Conservation (phyloP, 371 early-diverging fungal species). For the Apophysomyces trapeziformis region DNA sequence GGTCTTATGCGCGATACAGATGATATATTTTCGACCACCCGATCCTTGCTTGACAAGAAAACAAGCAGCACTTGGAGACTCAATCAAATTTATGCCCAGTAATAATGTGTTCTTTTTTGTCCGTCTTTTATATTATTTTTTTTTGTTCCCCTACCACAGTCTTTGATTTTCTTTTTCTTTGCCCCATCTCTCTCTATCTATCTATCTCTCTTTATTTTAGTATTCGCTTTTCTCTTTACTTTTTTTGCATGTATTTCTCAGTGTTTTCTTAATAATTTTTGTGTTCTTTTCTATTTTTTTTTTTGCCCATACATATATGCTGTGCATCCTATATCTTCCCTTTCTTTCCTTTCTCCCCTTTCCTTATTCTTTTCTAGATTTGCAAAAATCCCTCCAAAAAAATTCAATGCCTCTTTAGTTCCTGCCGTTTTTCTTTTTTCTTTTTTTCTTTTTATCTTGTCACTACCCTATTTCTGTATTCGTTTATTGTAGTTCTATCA, state of each 20-base stretch:
- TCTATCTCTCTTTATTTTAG: constrained; percentile 2
- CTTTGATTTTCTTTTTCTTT: neutral
- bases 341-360: constrained; percentile 1
- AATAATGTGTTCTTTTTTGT: constrained; percentile 13
- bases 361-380: constrained; percentile 5
- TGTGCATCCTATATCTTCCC: constrained; percentile 2
- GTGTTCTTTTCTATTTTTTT: constrained; percentile 9
- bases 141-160: neutral
- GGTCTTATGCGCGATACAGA: constrained; percentile 20
- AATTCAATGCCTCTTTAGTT: neutral
- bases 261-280: constrained; percentile 13
- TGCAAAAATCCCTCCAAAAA: neutral
- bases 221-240: constrained; percentile 4
- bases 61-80: constrained; percentile 27
- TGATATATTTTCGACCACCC: constrained; percentile 13
- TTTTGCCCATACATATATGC: constrained; percentile 6
- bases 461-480: neutral
- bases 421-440: constrained; percentile 4
- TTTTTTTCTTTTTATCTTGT: too few species aligned
- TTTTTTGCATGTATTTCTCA: constrained; percentile 5
- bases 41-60: constrained; percentile 21
- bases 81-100: constrained; percentile 32
- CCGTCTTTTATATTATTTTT: neutral
- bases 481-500: constrained; percentile 14
- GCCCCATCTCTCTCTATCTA: neutral